Base-by-base conservation (phyloP, 1,284 basidiomycete genomes). In the Psilocybe mexicana region DNA sequence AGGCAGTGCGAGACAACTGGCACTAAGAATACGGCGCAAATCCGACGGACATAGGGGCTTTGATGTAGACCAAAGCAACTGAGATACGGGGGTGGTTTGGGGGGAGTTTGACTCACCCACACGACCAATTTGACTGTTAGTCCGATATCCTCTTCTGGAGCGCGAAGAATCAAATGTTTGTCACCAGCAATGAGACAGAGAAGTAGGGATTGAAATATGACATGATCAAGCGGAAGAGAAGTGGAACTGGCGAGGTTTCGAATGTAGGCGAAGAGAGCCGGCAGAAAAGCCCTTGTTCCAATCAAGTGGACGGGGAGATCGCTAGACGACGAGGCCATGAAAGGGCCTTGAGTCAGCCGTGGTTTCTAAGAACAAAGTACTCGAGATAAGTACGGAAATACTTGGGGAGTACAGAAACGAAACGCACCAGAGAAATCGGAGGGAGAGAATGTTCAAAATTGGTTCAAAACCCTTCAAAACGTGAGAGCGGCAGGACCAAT, bases 131-230 rank as follows among this genome's bases (percentile, higher is more conserved):
- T 84, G 24, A 78, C 74, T 43, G 87, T 80, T n/a, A 82, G 67
- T 28, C 74, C 62, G 35, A 88, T 70, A 61, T 90, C 87, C 54
- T 88, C 84, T 58, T 84, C 82, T 8, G 76, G 74, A 0, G 86
- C 81, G 52, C 85, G 79, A 10, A 90, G 69, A 57, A 90, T 76
- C 24, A 90, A 69, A 67, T 88, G 78, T 62, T 80, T 86, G 64
- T 83, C 74, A 2, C 81, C 82, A 2, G 86, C 77, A 43, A 87
- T 72, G 48, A 90, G 74, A 65, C 81, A 87, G 2, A 88, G 79
- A 14, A 90, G 77, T 23, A 91, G 71, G 26, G 87, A 82, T 63
- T 88, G 87, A 5, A 90, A 69, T 43, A 90, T 77, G 49, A 83
- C 78, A 10, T 81, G 77, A 57, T 90, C 87, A 2, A 88, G 57